Evolutionary conservation across 2,329 filamentous ascomycete species (phyloP), one percentile per base, ranked within the genome.

Genomic region (Helotiales sp.): DNA sequence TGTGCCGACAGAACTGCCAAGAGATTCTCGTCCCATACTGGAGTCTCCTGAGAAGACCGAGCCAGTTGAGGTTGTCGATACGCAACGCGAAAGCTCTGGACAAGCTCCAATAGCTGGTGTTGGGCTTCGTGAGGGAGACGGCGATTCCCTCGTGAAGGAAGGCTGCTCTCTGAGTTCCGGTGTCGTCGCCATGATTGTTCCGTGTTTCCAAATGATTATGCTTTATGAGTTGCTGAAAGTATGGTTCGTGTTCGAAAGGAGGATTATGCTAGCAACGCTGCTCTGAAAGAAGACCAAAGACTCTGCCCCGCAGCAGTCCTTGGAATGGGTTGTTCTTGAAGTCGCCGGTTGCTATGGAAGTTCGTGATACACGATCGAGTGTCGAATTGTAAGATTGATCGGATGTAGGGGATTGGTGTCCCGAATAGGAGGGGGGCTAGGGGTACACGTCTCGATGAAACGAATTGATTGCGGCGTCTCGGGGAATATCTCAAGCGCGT

Each of bases 71-170:
- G 81, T 78, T 47, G 85, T 82, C 1, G 87, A 92, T 31, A 89
- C 74, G 63, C 83, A 86, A 61, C 87, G 86, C 53, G 85, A 81
- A 54, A 88, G 78, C 56, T 80, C 76, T 12, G 83, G 79, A 44
- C 80, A 80, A 40, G 83, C 77, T 38, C 83, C 81, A 57, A 89
- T 77, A 55, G 87, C 84, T 36, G 81, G 79, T n/a, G 81, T 81
- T 6, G 88, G 87, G 17, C 81, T 78, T 17, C 79, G 75, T 67
- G 85, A 84, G 34, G 85, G 85, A 51, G 86, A 83, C n/a, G 88
- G 87, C 33, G 87, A 89, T 58, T 66, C 62, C 57, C 66, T 59
- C 17, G 63, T 61, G 55, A 70, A 65, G 12, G 67, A 67, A 17
- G 67, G 67, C 44, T 68, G 66, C 12, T 63, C 60, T 50, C 59